A percentile compares a stretch with the other conserved stretches of the same genome.
Conservation (phyloP, 257 asterid species). For the Asclepias syriaca region DNA sequence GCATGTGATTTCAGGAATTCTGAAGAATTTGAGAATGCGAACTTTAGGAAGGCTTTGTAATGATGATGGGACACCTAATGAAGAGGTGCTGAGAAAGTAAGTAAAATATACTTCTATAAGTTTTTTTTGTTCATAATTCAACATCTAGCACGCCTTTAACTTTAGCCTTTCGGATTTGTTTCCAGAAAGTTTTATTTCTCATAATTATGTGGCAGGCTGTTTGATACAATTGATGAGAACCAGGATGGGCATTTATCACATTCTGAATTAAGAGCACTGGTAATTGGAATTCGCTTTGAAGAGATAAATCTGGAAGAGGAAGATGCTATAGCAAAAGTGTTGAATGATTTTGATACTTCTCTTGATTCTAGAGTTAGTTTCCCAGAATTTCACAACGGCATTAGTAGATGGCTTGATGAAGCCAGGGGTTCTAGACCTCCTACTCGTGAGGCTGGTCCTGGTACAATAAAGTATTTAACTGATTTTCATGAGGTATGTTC, state of each 20-base stretch:
- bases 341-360: slow-evolving; percentile 67
- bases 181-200: background rate
- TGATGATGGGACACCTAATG: slow-evolving; percentile 55
- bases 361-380: slow-evolving; percentile 40
- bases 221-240: slow-evolving; percentile 54
- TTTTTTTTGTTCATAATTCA: background rate
- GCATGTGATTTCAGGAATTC: slow-evolving; percentile 77
- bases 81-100: slow-evolving; percentile 53
- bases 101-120: slow-evolving; percentile 6
- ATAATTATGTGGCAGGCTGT: slow-evolving; percentile 43
- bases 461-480: slow-evolving; percentile 48
- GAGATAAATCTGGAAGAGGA: slow-evolving; percentile 54
- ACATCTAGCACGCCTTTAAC: background rate
- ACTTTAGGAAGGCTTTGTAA: slow-evolving; percentile 62
- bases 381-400: slow-evolving; percentile 52
- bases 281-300: slow-evolving; percentile 62
- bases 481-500: slow-evolving; percentile 58
- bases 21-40: slow-evolving; percentile 56
- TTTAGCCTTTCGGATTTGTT: background rate
- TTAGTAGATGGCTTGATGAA: slow-evolving; percentile 63
- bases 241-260: slow-evolving; percentile 49
- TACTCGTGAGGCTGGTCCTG: slow-evolving; percentile 30
- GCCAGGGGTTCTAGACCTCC: slow-evolving; percentile 43
- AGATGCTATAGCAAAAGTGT: slow-evolving; percentile 54
- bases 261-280: slow-evolving; percentile 60